Conservation (phyloP, 2,329 filamentous ascomycete species). For the Verticillium longisporum region DNA sequence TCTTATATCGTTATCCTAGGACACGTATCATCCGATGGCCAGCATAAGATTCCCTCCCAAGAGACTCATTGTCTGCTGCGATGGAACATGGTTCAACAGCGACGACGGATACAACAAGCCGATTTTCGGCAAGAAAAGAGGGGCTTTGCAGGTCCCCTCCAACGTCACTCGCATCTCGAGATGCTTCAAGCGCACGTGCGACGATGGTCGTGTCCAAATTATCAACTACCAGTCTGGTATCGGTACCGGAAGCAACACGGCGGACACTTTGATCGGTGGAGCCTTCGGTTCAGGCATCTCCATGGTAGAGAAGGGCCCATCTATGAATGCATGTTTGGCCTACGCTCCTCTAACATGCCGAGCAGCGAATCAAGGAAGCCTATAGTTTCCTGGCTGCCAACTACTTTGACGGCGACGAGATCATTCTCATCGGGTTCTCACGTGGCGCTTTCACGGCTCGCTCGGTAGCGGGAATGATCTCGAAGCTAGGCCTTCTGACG, state of each 20-base stretch:
- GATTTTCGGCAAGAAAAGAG: constrained; percentile 24
- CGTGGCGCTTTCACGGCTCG: constrained; percentile 52
- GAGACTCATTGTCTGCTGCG: constrained; percentile 44
- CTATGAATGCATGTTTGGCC: no score
- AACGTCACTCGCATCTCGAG: constrained; percentile 56
- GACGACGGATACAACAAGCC: constrained; percentile 40
- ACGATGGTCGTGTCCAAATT: constrained; percentile 48
- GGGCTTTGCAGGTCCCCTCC: constrained; percentile 44
- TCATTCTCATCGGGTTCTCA: constrained; percentile 50
- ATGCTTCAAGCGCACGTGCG: constrained; percentile 43
- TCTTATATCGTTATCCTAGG: no score
- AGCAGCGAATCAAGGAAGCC: constrained; percentile 49
- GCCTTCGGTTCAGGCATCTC: constrained; percentile 48
- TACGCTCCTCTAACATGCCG: not conserved
- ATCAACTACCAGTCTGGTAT: constrained; percentile 57
- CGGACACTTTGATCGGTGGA: constrained; percentile 47
- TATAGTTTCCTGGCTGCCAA: constrained; percentile 58
- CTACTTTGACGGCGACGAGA: constrained; percentile 51
- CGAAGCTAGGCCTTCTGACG: constrained; percentile 42
- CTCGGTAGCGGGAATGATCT: constrained; percentile 48
- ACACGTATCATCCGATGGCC: not conserved
- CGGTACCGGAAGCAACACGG: constrained; percentile 41
- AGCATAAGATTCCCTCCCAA: constrained; percentile 21
- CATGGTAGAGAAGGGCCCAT: constrained; percentile 27
- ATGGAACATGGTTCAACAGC: constrained; percentile 26